Evolutionary conservation across 805 yeast species (phyloP).

Genomic region (Kodamaea sagamina): DNA sequence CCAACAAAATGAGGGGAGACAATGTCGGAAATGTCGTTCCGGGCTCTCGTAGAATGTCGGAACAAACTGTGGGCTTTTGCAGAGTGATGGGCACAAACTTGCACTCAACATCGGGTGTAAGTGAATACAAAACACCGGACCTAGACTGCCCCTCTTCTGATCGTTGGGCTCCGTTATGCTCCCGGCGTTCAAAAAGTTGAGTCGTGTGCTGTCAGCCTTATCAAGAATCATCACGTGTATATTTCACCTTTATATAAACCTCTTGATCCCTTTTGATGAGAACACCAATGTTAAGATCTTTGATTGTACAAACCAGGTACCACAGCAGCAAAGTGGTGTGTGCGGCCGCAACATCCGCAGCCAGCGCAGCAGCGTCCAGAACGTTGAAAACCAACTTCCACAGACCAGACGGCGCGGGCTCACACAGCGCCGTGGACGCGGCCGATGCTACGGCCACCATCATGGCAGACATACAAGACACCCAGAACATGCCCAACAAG

Average conservation of each 20-base stretch:
- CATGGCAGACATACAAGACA: constrained; percentile 59
- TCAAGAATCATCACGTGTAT: too few species aligned
- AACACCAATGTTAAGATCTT: constrained; percentile 1
- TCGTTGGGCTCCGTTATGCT: not conserved
- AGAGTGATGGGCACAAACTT: too few species aligned
- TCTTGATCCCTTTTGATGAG: not conserved
- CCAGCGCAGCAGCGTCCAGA: not conserved
- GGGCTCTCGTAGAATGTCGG: too few species aligned
- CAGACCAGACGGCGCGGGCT: constrained; percentile 41
- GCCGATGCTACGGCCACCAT: constrained; percentile 79
- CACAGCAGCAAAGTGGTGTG: constrained; percentile 2
- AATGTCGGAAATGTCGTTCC: too few species aligned
- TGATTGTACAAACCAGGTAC: not conserved
- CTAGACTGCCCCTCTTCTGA: constrained; percentile 6
- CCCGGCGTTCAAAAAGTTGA: not conserved
- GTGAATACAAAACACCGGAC: too few species aligned
- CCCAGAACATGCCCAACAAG: constrained; percentile 41
- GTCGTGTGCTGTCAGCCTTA: too few species aligned
- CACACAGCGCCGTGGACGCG: constrained; percentile 55
- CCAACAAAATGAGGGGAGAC: constrained; percentile 3
- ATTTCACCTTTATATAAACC: too few species aligned
- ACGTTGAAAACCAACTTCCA: constrained; percentile 22
- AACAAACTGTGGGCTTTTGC: too few species aligned
- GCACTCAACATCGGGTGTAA: too few species aligned
- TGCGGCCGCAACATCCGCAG: not conserved